Conservation (phyloP, 108 stramenopile species). For the Skeletonema marinoi region DNA sequence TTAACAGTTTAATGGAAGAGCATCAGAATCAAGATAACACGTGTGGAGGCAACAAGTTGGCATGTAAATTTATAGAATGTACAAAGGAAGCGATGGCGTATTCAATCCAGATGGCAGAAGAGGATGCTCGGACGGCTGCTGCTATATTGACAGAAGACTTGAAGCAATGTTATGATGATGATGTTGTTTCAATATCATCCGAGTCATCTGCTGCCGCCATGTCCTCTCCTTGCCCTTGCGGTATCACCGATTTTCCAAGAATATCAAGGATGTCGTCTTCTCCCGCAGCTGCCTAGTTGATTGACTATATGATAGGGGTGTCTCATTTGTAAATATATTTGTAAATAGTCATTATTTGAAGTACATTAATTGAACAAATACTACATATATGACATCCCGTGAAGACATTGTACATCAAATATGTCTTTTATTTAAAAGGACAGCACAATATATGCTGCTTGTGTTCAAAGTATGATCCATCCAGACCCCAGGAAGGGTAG, state of each 20-base stretch:
- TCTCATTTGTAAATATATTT: background rate
- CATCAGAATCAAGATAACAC: background rate
- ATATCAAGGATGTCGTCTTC: background rate
- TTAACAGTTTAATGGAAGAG: background rate
- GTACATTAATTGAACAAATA: background rate
- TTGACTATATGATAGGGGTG: background rate
- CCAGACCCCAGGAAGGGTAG: conserved; percentile 30
- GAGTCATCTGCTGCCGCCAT: background rate
- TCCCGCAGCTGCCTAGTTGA: background rate
- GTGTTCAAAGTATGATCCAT: conserved; percentile 34
- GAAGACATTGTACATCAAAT: no score
- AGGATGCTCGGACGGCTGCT: background rate
- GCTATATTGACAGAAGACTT: background rate
- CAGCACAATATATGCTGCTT: conserved; percentile 45
- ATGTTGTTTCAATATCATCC: background rate
- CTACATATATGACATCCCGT: background rate
- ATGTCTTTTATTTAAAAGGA: background rate
- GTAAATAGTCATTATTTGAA: background rate
- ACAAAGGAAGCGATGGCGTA: background rate
- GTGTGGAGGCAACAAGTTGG: background rate
- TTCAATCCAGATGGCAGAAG: background rate
- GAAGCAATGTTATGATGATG: background rate
- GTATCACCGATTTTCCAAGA: background rate
- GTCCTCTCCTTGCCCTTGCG: background rate
- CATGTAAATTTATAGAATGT: background rate